Evolutionary conservation across 2,329 filamentous ascomycete species (phyloP).

Genomic region (Aureobasidium subglaciale): DNA sequence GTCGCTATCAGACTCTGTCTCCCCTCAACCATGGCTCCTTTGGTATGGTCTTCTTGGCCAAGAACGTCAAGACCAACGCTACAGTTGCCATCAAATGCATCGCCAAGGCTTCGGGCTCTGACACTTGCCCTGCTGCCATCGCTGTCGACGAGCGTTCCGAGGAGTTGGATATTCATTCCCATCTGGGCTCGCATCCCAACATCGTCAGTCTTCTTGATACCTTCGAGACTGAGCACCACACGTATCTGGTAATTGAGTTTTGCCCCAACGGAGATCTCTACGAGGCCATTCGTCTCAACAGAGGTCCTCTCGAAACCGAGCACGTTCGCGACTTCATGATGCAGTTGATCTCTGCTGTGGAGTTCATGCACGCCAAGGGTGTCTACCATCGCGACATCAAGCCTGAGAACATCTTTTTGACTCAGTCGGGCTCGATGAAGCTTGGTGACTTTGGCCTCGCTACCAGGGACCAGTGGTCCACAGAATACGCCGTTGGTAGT

Average conservation of each 20-base stretch:
- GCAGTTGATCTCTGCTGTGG: conserved; percentile 80
- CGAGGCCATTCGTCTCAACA: conserved; percentile 85
- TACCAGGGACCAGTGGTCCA: conserved; percentile 82
- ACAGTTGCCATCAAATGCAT: conserved; percentile 94
- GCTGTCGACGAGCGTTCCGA: conserved; percentile 77
- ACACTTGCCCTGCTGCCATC: conserved; percentile 55
- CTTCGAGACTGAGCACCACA: conserved; percentile 85
- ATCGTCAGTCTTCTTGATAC: conserved; percentile 87
- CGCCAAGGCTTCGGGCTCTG: conserved; percentile 57
- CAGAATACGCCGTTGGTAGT: conserved; percentile 88
- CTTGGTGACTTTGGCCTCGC: conserved; percentile 94
- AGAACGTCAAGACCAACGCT: conserved; percentile 67
- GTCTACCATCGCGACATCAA: conserved; percentile 98
- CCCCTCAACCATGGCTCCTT: conserved; percentile 98
- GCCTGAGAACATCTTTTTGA: conserved; percentile 97
- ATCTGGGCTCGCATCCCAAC: conserved; percentile 74
- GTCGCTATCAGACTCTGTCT: conserved; percentile 83
- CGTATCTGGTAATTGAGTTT: conserved; percentile 90
- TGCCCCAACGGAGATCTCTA: conserved; percentile 94
- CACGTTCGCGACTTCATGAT: conserved; percentile 98
- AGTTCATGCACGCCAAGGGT: conserved; percentile 83
- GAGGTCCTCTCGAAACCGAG: conserved; percentile 86
- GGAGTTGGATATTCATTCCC: conserved; percentile 71
- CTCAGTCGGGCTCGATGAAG: conserved; percentile 81
- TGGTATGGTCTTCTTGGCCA: conserved; percentile 94